These are phyloP conservation scores for Phylloporus sp. DNA, from an alignment of 1,284 basidiomycete genomes.

Conservation along the genomic window DNA sequence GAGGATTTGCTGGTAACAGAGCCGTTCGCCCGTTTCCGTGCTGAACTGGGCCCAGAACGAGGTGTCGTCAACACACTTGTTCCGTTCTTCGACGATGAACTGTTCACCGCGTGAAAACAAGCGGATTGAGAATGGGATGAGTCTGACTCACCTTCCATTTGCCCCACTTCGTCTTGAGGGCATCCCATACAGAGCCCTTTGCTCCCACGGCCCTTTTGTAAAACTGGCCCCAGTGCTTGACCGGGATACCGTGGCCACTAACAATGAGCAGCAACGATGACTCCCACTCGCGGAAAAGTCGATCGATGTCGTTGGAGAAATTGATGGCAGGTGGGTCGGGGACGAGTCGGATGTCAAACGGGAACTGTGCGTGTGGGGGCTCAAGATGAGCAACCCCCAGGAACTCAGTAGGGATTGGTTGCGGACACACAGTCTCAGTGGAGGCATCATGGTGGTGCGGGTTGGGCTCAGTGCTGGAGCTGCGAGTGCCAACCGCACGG, in stretches of 20 bases:
- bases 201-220: not conserved
- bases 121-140: not conserved
- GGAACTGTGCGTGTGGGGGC: not conserved
- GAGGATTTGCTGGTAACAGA: conserved; percentile 2
- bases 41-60: not conserved
- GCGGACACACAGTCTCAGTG: too few relatives aligned
- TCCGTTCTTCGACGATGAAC: not conserved
- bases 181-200: not conserved
- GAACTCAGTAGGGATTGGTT: not conserved
- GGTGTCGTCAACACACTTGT: not conserved
- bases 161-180: not conserved
- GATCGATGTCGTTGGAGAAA: not conserved
- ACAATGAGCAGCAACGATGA: not conserved
- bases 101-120: not conserved
- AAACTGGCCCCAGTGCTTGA: not conserved
- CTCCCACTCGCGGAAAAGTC: not conserved
- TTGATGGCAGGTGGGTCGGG: not conserved
- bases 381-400: not conserved
- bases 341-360: not conserved
- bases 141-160: not conserved
- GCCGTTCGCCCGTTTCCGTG: not conserved
- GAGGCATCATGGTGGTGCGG: too few relatives aligned
- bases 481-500: too few relatives aligned
- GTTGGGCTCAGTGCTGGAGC: too few relatives aligned
- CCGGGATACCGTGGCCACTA: not conserved